phyloP scores from a whole-genome alignment of 306 rosid genomes.

The Cucumis hystrix region DNA sequence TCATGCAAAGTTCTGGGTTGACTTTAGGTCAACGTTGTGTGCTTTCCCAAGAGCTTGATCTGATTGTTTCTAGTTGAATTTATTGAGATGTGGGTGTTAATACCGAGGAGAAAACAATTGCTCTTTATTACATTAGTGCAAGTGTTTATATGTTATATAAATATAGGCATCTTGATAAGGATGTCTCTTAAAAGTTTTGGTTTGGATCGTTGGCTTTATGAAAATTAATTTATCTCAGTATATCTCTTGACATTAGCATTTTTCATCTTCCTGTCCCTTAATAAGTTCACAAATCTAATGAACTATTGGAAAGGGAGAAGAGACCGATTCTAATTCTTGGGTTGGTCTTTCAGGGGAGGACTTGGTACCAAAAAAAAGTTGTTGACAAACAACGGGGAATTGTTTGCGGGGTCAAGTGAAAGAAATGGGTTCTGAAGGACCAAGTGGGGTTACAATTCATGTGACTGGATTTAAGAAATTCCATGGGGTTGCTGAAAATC shows the following conservation, averaged over 20 bases:
- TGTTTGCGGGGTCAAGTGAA: slow-evolving; percentile 27
- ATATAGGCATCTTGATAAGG: neutral
- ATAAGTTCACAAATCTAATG: neutral
- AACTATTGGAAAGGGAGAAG: neutral
- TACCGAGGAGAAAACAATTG: neutral
- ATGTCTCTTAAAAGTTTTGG: neutral
- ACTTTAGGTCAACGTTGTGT: slow-evolving; percentile 1
- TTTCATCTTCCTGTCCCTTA: neutral
- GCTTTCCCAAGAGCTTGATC: neutral
- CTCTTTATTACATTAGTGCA: too few relatives aligned
- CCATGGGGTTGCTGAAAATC: slow-evolving; percentile 67
- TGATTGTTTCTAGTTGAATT: neutral
- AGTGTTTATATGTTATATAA: too few relatives aligned
- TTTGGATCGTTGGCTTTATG: slow-evolving; percentile 11
- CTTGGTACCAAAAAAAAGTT: neutral
- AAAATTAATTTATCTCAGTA: neutral
- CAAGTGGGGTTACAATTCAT: slow-evolving; percentile 47
- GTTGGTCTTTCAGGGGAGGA: slow-evolving; percentile 4
- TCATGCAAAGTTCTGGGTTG: neutral
- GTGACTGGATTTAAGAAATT: slow-evolving; percentile 82
- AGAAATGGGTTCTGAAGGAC: slow-evolving; percentile 83
- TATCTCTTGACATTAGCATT: neutral
- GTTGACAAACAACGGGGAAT: slow-evolving; percentile 44
- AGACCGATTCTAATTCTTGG: neutral
- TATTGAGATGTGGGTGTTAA: neutral